Base-by-base conservation (phyloP, 441 rosid species). In the Gossypium gossypioides region DNA sequence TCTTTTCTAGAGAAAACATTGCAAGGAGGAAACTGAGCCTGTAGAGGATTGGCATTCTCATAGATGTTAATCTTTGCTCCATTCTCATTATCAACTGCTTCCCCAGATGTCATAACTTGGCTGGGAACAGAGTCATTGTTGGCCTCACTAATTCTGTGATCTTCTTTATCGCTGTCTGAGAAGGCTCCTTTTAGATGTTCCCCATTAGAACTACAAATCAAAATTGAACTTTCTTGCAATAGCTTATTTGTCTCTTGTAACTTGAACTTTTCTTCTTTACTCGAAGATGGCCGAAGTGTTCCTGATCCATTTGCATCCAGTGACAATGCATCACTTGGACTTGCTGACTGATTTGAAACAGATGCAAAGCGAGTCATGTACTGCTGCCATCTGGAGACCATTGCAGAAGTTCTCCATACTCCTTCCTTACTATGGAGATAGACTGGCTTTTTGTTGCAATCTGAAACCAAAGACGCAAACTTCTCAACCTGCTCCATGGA, bases 401-500 rank as follows among this genome's bases (percentile, higher is more conserved):
- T 86, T 22, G 96, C 94, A 69, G 87, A 86, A 63, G 96, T 83
- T 86, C 99, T 87, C 96, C 94, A 79, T 22, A 78, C 91, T 67
- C 97, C 99, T 88, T 95, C 97, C 78, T 87, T 92, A 71, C 99
- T 87, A 75, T 95, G 97, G 52, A 95, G 92, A 80, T 91, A 95
- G 48, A 95, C 80, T 32, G 97, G 97, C 78, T 62, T 85, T 83
- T 87, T 95, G 82, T 87, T 81, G 79, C 74, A 69, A 81, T 92
- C 96, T 22, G 89, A 82, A 73, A 95, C 88, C 71, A 89, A 75
- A 63, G 89, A 85, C 18, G 96, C 96, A 87, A 95, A 95, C 78
- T 82, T 84, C 82, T 91, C 97, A 68, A 95, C 97, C 90, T 92
- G 97, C 81, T 87, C 90, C 83, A 87, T 84, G 46, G 91, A 82